Evolutionary conservation across 2,329 filamentous ascomycete species (phyloP).

Genomic region (Pseudogymnoascus sp.): DNA sequence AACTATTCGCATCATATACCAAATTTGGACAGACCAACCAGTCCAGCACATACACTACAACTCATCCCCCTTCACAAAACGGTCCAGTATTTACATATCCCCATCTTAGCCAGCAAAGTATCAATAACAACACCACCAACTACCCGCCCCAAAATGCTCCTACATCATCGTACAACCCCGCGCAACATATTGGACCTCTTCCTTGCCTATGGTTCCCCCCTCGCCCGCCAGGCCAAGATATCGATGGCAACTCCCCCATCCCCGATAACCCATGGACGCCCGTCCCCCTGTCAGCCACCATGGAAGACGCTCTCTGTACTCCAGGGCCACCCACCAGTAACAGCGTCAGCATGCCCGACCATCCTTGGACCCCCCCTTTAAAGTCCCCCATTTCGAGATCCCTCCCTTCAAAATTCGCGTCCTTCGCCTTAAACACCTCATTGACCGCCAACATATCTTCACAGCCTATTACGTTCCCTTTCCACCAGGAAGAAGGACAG

Average conservation of each 20-base stretch:
- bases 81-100: not conserved
- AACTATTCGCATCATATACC: not conserved
- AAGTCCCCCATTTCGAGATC: not conserved
- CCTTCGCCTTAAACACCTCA: not conserved
- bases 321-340: not conserved
- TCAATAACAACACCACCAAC: not conserved
- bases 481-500: not conserved
- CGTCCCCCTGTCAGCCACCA: not conserved
- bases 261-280: not conserved
- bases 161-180: not conserved
- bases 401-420: not conserved
- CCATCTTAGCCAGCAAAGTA: too few relatives aligned
- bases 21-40: not conserved
- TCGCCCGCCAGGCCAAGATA: not conserved
- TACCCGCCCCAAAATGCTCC: too few relatives aligned
- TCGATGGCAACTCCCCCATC: not conserved
- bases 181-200: not conserved
- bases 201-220: not conserved
- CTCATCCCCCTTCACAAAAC: not conserved
- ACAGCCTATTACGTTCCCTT: not conserved
- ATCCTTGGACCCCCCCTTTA: not conserved
- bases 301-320: not conserved
- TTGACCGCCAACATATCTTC: not conserved
- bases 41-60: not conserved
- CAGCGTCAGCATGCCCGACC: not conserved